Evolutionary conservation across 164 flowering plant genomes (phyloP).

Genomic region (Litsea cubeba): DNA sequence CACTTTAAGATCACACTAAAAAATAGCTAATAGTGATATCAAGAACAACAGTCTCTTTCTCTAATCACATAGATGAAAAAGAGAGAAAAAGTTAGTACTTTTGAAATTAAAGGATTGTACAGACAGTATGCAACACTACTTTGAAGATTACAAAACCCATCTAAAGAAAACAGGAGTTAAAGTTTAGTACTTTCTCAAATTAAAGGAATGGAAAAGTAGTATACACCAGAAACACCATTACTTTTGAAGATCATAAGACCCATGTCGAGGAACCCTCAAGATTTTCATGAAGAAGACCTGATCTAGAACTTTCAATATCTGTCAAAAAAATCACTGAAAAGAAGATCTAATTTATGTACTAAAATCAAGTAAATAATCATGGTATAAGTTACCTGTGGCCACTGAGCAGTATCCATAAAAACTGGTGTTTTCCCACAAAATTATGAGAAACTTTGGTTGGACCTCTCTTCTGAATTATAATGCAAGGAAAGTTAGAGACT

Average conservation of each 20-base stretch:
- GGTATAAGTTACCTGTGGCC: slow-evolving; percentile 12
- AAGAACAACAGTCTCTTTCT: slow-evolving; percentile 1
- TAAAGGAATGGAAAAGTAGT: neutral
- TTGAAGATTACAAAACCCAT: slow-evolving; percentile 9
- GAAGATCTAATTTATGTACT: neutral
- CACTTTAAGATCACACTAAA: neutral
- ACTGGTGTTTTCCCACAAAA: neutral
- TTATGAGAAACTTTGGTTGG: slow-evolving; percentile 1
- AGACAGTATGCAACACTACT: neutral
- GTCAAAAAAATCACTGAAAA: neutral
- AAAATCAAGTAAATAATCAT: neutral
- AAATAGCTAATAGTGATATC: neutral
- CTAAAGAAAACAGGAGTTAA: neutral
- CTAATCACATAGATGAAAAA: slow-evolving; percentile 15
- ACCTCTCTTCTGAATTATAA: slow-evolving; percentile 5
- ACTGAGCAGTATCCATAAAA: slow-evolving; percentile 16
- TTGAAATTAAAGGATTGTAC: neutral
- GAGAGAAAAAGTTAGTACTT: slow-evolving; percentile 10
- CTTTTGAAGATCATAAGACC: too few relatives aligned
- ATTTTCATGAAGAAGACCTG: neutral
- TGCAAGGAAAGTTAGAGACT: slow-evolving; percentile 9
- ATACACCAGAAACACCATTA: too few relatives aligned
- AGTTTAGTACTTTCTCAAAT: neutral
- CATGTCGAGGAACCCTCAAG: neutral
- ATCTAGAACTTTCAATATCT: neutral